These are phyloP conservation scores for Glonium stellatum DNA, from an alignment of 495 filamentous ascomycete genomes.

Conservation along the genomic window DNA sequence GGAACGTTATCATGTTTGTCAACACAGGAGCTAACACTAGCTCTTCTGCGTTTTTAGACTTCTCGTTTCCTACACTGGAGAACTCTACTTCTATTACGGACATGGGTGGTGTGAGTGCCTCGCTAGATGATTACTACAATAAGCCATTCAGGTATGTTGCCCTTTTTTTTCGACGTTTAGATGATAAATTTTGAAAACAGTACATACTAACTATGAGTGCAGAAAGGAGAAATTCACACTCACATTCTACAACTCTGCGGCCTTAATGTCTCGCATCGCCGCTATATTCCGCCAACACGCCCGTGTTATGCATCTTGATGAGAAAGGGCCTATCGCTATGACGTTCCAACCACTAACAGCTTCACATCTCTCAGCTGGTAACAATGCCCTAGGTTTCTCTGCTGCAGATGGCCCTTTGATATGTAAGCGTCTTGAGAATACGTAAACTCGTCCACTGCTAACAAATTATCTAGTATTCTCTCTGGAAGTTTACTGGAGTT, in stretches of 20 bases:
- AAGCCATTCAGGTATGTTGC: background rate
- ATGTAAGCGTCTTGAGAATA: background rate
- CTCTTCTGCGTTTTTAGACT: background rate
- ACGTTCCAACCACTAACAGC: background rate
- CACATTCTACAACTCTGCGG: background rate
- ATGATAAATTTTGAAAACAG: too few species aligned
- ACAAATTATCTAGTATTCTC: background rate
- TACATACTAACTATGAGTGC: background rate
- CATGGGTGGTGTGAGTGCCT: background rate
- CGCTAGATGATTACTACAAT: background rate
- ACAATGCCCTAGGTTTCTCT: background rate
- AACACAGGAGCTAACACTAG: background rate
- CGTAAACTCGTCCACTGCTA: background rate
- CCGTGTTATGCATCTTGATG: background rate
- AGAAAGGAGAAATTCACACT: slow-evolving; percentile 1
- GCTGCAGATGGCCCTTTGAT: background rate
- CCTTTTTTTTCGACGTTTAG: too few species aligned
- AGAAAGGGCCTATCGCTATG: background rate
- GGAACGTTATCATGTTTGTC: background rate
- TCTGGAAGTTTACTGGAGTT: background rate
- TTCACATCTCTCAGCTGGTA: background rate
- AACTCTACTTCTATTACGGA: background rate
- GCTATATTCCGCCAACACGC: background rate
- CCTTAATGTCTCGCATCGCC: background rate
- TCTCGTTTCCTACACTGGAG: background rate